Conservation (phyloP, 768 basidiomycete species). For the Amanita pallidorosea region DNA sequence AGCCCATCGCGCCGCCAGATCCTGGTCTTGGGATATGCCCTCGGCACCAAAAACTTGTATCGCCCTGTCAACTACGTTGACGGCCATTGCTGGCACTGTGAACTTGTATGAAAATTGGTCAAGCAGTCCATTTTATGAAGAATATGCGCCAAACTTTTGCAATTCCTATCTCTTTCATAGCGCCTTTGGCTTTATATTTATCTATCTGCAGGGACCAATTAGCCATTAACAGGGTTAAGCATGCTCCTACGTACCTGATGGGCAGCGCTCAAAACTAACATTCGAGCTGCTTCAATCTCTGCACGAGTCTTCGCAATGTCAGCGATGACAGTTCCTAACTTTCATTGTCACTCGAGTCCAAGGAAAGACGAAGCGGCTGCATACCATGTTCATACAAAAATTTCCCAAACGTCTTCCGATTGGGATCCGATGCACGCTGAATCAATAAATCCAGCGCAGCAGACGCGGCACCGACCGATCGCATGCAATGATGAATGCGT, state of each 20-base stretch:
- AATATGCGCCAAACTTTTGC: slow-evolving; percentile 58
- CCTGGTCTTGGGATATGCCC: slow-evolving; percentile 84
- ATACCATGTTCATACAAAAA: slow-evolving; percentile 82
- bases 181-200: slow-evolving; percentile 83
- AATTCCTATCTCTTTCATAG: slow-evolving; percentile 94
- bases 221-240: neutral
- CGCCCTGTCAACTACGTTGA: slow-evolving; percentile 83
- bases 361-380: slow-evolving; percentile 8
- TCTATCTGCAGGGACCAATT: slow-evolving; percentile 55
- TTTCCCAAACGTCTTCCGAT: slow-evolving; percentile 90
- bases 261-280: slow-evolving; percentile 89
- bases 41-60: slow-evolving; percentile 97
- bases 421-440: slow-evolving; percentile 85
- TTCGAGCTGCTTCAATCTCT: slow-evolving; percentile 80
- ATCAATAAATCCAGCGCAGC: slow-evolving; percentile 82
- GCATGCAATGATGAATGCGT: slow-evolving; percentile 98
- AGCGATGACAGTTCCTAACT: slow-evolving; percentile 70
- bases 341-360: neutral
- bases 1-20: slow-evolving; percentile 70
- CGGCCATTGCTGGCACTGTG: slow-evolving; percentile 86
- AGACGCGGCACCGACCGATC: slow-evolving; percentile 84
- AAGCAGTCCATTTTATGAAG: neutral
- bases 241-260: slow-evolving; percentile 41
- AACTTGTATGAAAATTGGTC: slow-evolving; percentile 43
- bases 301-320: slow-evolving; percentile 90